Evolutionary conservation across 495 filamentous ascomycete genomes (phyloP).

Genomic region (Penicillium riverlandense): DNA sequence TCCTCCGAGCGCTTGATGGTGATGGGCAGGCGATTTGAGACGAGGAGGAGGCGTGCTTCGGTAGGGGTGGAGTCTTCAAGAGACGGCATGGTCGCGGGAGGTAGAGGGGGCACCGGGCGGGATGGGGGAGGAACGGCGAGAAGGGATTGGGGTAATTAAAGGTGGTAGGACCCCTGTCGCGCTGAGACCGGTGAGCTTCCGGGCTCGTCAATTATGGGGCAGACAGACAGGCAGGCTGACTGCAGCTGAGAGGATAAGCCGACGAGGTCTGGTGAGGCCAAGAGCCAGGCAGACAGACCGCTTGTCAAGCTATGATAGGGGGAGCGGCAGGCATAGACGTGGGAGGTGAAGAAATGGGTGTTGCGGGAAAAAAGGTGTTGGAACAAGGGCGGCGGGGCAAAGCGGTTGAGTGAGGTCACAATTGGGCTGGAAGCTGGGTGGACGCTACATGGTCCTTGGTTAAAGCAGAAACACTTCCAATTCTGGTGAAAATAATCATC

Average conservation of each 20-base stretch:
- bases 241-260: too few relatives aligned
- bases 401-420: conserved; percentile 1
- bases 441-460: background rate
- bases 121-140: background rate
- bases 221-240: too few relatives aligned
- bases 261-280: too few relatives aligned
- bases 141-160: background rate
- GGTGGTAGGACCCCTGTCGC: background rate
- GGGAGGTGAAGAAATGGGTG: too few relatives aligned
- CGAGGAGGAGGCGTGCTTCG: conserved; percentile 59
- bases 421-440: conserved; percentile 8
- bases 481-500: too few relatives aligned
- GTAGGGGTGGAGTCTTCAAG: conserved; percentile 24
- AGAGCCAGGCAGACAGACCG: too few relatives aligned
- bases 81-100: conserved; percentile 22
- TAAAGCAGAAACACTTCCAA: too few relatives aligned
- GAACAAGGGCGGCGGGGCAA: conserved; percentile 2
- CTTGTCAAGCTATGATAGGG: too few relatives aligned
- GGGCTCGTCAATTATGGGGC: too few relatives aligned
- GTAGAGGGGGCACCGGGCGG: background rate
- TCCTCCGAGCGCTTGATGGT: conserved; percentile 89
- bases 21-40: conserved; percentile 91
- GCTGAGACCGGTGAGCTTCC: too few relatives aligned
- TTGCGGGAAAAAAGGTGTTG: conserved; percentile 1
- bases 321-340: too few relatives aligned